Base-by-base conservation (phyloP, 495 filamentous ascomycete species). In the Xylaria castorea region DNA sequence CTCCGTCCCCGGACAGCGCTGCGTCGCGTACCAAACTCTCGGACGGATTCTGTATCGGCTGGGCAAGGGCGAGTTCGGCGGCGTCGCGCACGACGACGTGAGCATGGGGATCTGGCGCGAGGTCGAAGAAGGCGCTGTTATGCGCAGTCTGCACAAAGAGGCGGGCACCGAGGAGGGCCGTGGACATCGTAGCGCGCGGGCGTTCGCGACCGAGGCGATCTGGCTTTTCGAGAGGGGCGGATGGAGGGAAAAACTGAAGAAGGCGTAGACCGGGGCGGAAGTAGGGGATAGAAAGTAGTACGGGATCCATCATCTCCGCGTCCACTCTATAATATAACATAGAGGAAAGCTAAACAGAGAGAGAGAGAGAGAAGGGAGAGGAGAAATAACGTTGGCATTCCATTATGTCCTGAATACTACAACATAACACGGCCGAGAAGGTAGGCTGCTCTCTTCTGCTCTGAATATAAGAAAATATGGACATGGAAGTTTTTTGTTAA, bases 211-310 rank as follows among this genome's bases (percentile, higher is more conserved):
- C 25, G 96, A 99, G 81, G 94, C 95, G 36, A 83, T 97, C 40
- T 98, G 96, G 95, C 78, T 97, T 55, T 96, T 92, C 88, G 89
- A 93, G 83, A 93, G 91, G 82, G 93, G 94, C 0, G 93, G 94
- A 0, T 87, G 84, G 84, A 83, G 89, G 86, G 80, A 82, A 84
- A 79, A 66, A 53, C 1, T 79, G 44, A 44, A 57, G 58, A 75
- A 70, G 71, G 78, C 74, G 27, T 75, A 68, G 38, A 14, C 2
- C 8, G 1, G 14, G 12, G 1, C 5, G 22, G 5, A 57, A 12
- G 5, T 5, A 27, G 22, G 5, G 3, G 16, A 4, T 53, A 53
- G 4, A 11, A 63, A 7, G 42, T 34, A 32, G 40, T 14, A 51
- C 46, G 46, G 27, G n/a, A 51, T 32, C 27, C 25, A 57, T 18